Conservation (phyloP, 2,329 filamentous ascomycete species). For the Nigrospora sphaerica region DNA sequence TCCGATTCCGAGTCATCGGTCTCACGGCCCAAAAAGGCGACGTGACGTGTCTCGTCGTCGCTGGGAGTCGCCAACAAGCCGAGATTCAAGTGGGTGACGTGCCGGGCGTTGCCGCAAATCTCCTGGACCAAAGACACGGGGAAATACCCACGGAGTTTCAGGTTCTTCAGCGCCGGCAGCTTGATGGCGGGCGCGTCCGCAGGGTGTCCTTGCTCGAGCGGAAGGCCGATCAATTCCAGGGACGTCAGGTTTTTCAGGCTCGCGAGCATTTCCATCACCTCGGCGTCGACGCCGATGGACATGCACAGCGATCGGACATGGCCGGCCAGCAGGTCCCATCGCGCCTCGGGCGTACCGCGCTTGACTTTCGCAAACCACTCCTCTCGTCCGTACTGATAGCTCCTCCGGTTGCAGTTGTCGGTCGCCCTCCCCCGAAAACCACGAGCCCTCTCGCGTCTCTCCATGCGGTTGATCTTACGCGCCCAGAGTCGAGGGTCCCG, state of each 20-base stretch:
- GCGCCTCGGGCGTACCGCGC: not conserved
- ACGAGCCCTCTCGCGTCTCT: not conserved
- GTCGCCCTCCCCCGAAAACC: not conserved
- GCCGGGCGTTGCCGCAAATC: not conserved
- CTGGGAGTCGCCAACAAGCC: not conserved
- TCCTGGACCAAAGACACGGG: not conserved
- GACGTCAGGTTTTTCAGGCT: not conserved
- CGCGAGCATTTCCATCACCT: not conserved
- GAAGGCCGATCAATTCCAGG: conserved; percentile 2
- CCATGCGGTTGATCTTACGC: too few species aligned
- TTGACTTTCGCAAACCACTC: not conserved
- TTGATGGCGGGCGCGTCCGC: not conserved
- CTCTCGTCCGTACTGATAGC: not conserved
- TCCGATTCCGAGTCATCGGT: too few species aligned
- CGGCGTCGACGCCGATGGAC: conserved; percentile 1
- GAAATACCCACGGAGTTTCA: conserved; percentile 5
- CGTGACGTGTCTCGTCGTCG: not conserved
- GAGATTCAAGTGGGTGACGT: not conserved
- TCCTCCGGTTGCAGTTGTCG: not conserved
- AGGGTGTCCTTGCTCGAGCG: not conserved
- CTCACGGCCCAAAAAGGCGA: too few species aligned
- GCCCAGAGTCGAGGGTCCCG: too few species aligned
- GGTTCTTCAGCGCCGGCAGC: not conserved
- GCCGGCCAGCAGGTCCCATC: not conserved
- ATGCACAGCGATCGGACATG: conserved; percentile 4